phyloP scores from a whole-genome alignment of 2,329 filamentous ascomycete species.

The Neurospora sp. region DNA sequence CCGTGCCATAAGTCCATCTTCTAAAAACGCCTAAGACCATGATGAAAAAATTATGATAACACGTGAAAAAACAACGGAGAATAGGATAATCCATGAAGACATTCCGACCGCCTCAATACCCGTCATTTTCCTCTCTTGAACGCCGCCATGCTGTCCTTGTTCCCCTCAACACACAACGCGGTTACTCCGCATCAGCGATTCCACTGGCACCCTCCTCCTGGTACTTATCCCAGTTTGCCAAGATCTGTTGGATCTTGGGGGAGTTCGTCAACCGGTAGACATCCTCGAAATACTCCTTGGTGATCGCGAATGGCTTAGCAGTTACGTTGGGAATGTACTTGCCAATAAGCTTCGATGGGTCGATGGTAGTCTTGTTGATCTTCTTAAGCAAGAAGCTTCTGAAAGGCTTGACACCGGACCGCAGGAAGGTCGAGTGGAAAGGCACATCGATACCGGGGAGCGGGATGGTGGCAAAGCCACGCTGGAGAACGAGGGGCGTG shows the following conservation, averaged over 20 bases:
- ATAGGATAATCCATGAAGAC: not conserved
- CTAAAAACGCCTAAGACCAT: not conserved
- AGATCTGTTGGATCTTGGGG: constrained; percentile 63
- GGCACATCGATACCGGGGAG: constrained; percentile 96
- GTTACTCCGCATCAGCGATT: constrained; percentile 6
- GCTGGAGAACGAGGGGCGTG: constrained; percentile 77
- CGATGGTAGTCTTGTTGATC: constrained; percentile 98
- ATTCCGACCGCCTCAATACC: not conserved
- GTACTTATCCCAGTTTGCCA: constrained; percentile 82
- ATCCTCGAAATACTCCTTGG: constrained; percentile 98
- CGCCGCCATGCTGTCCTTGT: not conserved
- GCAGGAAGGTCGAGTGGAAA: constrained; percentile 97
- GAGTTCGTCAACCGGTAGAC: constrained; percentile 90
- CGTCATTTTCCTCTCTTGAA: constrained; percentile 2
- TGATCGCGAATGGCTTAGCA: constrained; percentile 86
- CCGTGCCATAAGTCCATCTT: not conserved
- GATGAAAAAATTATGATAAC: not conserved
- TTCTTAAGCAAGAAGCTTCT: constrained; percentile 97
- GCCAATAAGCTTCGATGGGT: constrained; percentile 89
- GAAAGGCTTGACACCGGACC: constrained; percentile 98
- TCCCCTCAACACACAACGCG: constrained; percentile 12
- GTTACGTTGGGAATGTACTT: constrained; percentile 99
- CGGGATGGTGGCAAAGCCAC: constrained; percentile 93
- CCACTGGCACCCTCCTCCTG: constrained; percentile 34
- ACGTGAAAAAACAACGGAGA: not conserved